phyloP scores from a whole-genome alignment of 768 basidiomycete species.

The Suillus bovinus region DNA sequence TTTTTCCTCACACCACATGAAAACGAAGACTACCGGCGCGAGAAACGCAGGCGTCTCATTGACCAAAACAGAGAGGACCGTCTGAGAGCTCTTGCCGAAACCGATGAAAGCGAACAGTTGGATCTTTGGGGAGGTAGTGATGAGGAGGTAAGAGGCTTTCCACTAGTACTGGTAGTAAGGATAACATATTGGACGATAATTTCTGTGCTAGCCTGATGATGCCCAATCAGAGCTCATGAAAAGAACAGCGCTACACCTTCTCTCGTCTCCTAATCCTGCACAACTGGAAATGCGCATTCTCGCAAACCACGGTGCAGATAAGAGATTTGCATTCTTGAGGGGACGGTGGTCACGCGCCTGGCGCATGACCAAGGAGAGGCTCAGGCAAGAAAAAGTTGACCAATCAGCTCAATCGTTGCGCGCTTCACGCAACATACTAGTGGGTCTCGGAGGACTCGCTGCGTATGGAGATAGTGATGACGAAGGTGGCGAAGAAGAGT shows the following conservation, averaged over 20 bases:
- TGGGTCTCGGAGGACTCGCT: conserved; percentile 53
- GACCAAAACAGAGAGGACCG: conserved; percentile 64
- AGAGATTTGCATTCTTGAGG: conserved; percentile 77
- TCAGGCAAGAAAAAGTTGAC: conserved; percentile 29
- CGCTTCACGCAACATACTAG: not conserved
- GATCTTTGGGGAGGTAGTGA: conserved; percentile 70
- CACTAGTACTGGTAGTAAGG: not conserved
- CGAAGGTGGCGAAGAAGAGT: conserved; percentile 35
- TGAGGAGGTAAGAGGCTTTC: conserved; percentile 54
- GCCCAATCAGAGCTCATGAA: conserved; percentile 65
- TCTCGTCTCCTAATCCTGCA: conserved; percentile 71
- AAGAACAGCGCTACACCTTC: conserved; percentile 70
- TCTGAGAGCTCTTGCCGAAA: conserved; percentile 52
- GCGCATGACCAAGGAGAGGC: conserved; percentile 53
- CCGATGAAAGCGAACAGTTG: conserved; percentile 37
- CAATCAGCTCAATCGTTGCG: conserved; percentile 24
- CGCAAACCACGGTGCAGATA: conserved; percentile 79
- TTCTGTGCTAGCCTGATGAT: conserved; percentile 53
- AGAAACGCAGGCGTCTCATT: conserved; percentile 65
- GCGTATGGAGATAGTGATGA: conserved; percentile 63
- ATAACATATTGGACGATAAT: not conserved
- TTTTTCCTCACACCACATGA: conserved; percentile 78
- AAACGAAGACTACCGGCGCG: conserved; percentile 60
- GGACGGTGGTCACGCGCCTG: conserved; percentile 75
- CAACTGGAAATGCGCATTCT: conserved; percentile 88